Evolutionary conservation across 768 basidiomycete genomes (phyloP).

Genomic region (Pholiota molesta): DNA sequence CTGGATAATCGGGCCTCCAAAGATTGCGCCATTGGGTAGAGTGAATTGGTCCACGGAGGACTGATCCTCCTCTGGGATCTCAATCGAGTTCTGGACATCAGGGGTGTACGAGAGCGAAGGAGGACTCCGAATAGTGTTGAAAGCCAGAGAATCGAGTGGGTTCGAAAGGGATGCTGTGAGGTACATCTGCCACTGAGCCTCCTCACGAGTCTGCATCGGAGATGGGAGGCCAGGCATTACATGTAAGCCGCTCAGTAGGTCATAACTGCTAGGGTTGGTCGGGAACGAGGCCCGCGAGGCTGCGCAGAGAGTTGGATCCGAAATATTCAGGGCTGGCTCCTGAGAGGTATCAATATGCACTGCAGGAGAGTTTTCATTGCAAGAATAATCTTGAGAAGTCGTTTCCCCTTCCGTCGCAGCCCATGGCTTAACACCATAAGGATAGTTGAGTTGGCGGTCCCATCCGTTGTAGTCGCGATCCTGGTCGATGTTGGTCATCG

Average conservation of each 20-base stretch:
- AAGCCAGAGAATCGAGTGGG: conserved; percentile 20
- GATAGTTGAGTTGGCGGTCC: conserved; percentile 4
- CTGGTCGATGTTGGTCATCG: conserved; percentile 11
- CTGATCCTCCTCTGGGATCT: neutral
- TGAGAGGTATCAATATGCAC: neutral
- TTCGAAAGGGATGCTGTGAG: conserved; percentile 22
- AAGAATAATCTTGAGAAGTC: neutral
- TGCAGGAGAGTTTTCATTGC: neutral
- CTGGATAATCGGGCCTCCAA: neutral
- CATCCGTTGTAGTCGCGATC: conserved; percentile 5
- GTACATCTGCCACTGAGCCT: conserved; percentile 26
- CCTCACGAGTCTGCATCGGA: conserved; percentile 15
- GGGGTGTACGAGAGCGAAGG: conserved; percentile 1
- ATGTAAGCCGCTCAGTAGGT: neutral
- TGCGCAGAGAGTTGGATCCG: neutral
- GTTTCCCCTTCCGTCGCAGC: conserved; percentile 2
- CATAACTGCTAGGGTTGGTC: neutral
- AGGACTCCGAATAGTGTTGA: conserved; percentile 3
- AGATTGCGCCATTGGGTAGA: neutral
- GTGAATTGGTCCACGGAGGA: conserved; percentile 1
- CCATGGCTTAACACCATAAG: conserved; percentile 11
- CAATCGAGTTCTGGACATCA: neutral
- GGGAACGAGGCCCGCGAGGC: neutral
- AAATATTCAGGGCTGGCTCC: neutral
- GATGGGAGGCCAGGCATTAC: conserved; percentile 4